Evolutionary conservation across 169 alveolate species (phyloP).

Genomic region (Perkinsus olseni): DNA sequence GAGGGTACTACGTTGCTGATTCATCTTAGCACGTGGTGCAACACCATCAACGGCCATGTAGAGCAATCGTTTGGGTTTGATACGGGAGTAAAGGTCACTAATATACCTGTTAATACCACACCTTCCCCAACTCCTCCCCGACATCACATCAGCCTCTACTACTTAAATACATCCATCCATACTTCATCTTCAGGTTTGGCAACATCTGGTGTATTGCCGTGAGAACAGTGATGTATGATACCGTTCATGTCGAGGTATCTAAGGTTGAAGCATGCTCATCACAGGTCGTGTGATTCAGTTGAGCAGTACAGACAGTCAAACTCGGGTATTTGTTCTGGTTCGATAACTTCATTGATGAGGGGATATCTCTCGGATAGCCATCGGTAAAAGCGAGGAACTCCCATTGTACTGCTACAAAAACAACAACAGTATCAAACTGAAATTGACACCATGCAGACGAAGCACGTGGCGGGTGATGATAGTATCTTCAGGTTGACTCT

Average conservation of each 20-base stretch:
- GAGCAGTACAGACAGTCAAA: not conserved
- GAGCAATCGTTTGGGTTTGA: slow-evolving; percentile 85
- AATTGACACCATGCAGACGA: too few species aligned
- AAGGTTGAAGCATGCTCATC: slow-evolving; percentile 71
- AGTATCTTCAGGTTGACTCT: too few species aligned
- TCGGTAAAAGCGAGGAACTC: slow-evolving; percentile 96
- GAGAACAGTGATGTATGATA: slow-evolving; percentile 96
- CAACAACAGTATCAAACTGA: too few species aligned
- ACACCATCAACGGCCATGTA: slow-evolving; percentile 98
- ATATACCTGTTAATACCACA: not conserved
- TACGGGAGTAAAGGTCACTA: slow-evolving; percentile 4
- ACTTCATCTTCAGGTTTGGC: not conserved
- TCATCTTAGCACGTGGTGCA: slow-evolving; percentile 99
- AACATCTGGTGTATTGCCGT: slow-evolving; percentile 52
- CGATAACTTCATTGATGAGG: slow-evolving; percentile 47
- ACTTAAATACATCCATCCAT: not conserved
- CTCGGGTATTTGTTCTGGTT: slow-evolving; percentile 7
- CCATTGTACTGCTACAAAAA: slow-evolving; percentile 60
- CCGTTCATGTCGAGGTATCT: slow-evolving; percentile 98
- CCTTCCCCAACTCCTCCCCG: too few species aligned
- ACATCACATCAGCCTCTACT: too few species aligned
- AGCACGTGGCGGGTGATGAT: too few species aligned
- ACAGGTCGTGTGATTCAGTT: not conserved
- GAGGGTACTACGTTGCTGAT: slow-evolving; percentile 84
- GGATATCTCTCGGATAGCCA: slow-evolving; percentile 92